Evolutionary conservation across 1,139 yeast species (phyloP), one percentile per base, ranked within the genome.

Genomic region (Diutina neorugosa): DNA sequence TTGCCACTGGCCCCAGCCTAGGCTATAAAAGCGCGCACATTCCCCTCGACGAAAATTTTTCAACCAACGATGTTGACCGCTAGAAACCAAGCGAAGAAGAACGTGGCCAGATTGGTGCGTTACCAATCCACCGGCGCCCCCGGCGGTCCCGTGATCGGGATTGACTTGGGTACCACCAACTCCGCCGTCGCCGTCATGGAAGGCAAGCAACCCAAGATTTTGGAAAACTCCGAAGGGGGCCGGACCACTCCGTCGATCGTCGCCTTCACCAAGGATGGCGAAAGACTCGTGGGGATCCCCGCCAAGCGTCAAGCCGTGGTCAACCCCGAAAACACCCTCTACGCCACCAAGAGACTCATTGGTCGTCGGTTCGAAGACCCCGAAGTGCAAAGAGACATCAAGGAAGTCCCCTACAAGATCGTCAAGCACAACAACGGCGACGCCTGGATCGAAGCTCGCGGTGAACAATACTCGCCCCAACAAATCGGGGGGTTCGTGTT

Each of bases 281-380:
- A 91, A 76, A 83, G 96, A 73, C 76, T 93, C 61, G 98, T 93
- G 61, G 98, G 98, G 80, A 90, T 89, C 59, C 96, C 97, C 65
- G 98, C 98, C 65, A 93, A 91, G 81, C 89, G 98, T 75, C 98
- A 93, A 76, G 98, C 98, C 57, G 96, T 91, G 59, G 96, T 93
- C 62, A 93, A 93, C 84, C 96, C 98, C 55, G 96, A 89, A 72
- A 93, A 93, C 80, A 93, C 98, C 57, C 77, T 93, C 62, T 93
- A 89, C 61, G 98, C 98, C 72, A 93, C 98, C 69, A 93, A 93
- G 82, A 89, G 98, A 79, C 79, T 93, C 71, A 93, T 93, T 70
- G 99, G 99, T 73, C 87, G 98, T 74, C 86, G 98, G 72, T 93
- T 83, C 70, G 96, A 91, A 73, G 99, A 93, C 71, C 71, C 76